These are phyloP conservation scores for Lycium barbarum DNA, from an alignment of 257 asterid genomes.

Conservation along the genomic window DNA sequence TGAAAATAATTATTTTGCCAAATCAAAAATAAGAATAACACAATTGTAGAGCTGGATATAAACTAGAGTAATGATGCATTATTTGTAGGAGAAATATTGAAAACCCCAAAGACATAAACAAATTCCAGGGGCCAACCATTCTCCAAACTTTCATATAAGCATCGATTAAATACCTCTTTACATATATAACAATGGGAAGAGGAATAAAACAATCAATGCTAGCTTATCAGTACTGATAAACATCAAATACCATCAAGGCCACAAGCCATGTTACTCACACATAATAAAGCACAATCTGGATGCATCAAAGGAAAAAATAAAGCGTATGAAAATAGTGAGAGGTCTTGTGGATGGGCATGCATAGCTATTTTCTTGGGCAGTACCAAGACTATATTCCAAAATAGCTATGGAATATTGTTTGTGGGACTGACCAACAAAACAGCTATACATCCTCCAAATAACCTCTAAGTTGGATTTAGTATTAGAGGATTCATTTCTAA, in stretches of 20 bases:
- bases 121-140: conserved; percentile 47
- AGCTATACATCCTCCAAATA: too few relatives aligned
- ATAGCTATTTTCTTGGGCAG: too few relatives aligned
- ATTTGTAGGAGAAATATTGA: conserved; percentile 49
- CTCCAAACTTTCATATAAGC: conserved; percentile 49
- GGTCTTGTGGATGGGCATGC: too few relatives aligned
- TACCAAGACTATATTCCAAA: too few relatives aligned
- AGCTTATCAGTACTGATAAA: background rate
- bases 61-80: too few relatives aligned
- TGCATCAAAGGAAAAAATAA: background rate
- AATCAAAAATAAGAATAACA: background rate
- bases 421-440: too few relatives aligned
- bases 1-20: background rate
- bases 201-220: conserved; percentile 21
- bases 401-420: too few relatives aligned
- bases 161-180: conserved; percentile 35
- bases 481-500: conserved; percentile 2
- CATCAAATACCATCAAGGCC: background rate
- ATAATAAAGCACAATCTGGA: background rate
- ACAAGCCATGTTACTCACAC: background rate
- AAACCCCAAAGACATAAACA: conserved; percentile 52
- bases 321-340: too few relatives aligned
- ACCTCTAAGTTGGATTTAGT: conserved; percentile 1
- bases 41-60: background rate
- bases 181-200: background rate